Percentiles rank a stretch among this genome's conserved stretches.
Evolutionary conservation across 306 rosid genomes (phyloP).

Genomic region (Erythrophleum fordii): DNA sequence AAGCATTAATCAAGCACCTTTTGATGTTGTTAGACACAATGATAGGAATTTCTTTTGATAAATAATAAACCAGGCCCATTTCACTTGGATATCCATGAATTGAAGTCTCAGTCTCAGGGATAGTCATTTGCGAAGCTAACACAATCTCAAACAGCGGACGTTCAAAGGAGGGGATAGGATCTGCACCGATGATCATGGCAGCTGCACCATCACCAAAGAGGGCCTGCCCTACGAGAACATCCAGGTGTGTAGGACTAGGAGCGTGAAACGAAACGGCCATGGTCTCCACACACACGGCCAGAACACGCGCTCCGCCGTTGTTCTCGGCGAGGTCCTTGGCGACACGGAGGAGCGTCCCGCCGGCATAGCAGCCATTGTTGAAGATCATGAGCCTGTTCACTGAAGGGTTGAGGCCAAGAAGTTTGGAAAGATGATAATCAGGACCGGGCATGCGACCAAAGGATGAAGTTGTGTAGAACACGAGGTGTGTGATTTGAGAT

Average conservation of each 20-base stretch:
- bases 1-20: not conserved
- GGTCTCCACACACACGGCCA: too few relatives aligned
- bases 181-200: slow-evolving; percentile 1
- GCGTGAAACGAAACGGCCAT: too few relatives aligned
- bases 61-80: too few relatives aligned
- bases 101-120: not conserved
- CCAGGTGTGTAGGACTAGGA: too few relatives aligned
- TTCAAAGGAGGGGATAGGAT: not conserved
- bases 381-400: slow-evolving; percentile 21
- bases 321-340: too few relatives aligned
- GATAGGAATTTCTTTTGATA: not conserved
- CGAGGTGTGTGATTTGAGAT: slow-evolving; percentile 31
- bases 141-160: slow-evolving; percentile 22
- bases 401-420: not conserved
- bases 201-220: too few relatives aligned
- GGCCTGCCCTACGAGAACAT: too few relatives aligned
- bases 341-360: too few relatives aligned
- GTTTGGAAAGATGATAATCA: slow-evolving; percentile 2
- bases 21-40: not conserved
- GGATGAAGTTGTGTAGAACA: slow-evolving; percentile 31
- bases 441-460: not conserved
- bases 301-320: too few relatives aligned
- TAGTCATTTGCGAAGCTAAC: not conserved
- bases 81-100: not conserved
- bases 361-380: not conserved